Evolutionary conservation across 2,329 filamentous ascomycete species (phyloP), one percentile per base, ranked within the genome.

Genomic region (Fusarium stilboides): DNA sequence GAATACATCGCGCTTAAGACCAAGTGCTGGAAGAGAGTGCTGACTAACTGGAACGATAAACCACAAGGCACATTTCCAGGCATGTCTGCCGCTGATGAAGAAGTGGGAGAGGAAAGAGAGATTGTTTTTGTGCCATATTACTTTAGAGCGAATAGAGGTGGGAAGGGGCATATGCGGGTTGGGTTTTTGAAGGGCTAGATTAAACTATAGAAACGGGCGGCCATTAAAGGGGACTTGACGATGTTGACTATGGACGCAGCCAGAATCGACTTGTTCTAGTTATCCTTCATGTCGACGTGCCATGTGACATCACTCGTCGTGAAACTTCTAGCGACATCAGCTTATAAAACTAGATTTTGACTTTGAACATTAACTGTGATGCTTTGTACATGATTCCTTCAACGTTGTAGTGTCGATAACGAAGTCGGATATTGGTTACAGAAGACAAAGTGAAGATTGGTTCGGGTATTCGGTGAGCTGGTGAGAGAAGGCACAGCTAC

Each of bases 271-370:
- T 28, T 10, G 26, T 9, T 9, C 26, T 9, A 10, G 26, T 9
- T 28, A 9, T 28, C 3, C 8, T 28, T 28, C 9, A 10, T 9
- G 26, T 9, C 26, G 10, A 10, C 9, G 9, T 28, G 26, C 26
- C 9, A 10, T 28, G 7, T 24, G 22, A 24, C 10, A 31, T 31
- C 10, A 4, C 28, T 5, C 10, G 10, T 13, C 10, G 10, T 13
- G 28, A 31, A 10, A 13, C 10, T 10, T 13, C 28, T 28, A 10
- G 26, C 26, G 3, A 28, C 10, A 28, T 28, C 3, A 9, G 9
- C 8, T 8, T 9, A 24, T 24, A 24, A 5, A 24, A 24, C 22
- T 3, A 28, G 8, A 28, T 10, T 28, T 2, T 88, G 77, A 78
- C 24, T 79, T 79, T 36, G 12, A 15, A 50, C 31, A 14, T 15